phyloP scores from a whole-genome alignment of 768 basidiomycete species.

The Rhodotorula kratochvilovae region DNA sequence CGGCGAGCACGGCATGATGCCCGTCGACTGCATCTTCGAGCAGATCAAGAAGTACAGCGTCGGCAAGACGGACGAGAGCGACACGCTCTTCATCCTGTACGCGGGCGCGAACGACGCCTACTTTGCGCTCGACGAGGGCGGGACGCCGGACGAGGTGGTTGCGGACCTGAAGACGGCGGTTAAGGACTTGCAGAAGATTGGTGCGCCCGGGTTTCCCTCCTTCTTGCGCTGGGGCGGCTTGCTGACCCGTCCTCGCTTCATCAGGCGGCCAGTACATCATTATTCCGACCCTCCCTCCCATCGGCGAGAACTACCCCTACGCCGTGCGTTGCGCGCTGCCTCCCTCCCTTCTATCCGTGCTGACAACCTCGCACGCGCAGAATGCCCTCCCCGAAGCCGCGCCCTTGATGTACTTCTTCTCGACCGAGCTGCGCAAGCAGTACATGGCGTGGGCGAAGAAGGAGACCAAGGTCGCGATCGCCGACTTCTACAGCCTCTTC shows the following conservation, averaged over 20 bases:
- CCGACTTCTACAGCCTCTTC: slow-evolving; percentile 13
- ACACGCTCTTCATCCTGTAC: slow-evolving; percentile 10
- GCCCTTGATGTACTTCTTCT: not conserved
- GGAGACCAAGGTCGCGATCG: not conserved
- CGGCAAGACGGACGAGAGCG: not conserved
- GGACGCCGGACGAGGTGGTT: not conserved
- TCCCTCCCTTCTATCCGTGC: not conserved
- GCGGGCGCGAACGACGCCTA: slow-evolving; percentile 17
- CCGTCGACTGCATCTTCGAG: slow-evolving; percentile 13
- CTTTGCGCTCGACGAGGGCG: slow-evolving; percentile 1
- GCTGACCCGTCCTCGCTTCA: not conserved
- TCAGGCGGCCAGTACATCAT: slow-evolving; percentile 16
- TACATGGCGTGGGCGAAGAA: slow-evolving; percentile 1
- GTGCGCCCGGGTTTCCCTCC: not conserved
- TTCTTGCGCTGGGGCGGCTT: too few species aligned
- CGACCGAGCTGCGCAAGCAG: not conserved
- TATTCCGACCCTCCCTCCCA: slow-evolving; percentile 1
- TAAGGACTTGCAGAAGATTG: not conserved
- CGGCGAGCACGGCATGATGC: slow-evolving; percentile 12
- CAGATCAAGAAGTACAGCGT: slow-evolving; percentile 3
- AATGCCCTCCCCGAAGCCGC: slow-evolving; percentile 2
- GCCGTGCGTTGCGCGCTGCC: not conserved
- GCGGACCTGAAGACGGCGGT: not conserved
- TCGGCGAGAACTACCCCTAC: slow-evolving; percentile 20
- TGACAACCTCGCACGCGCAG: not conserved